Evolutionary conservation across 2,329 filamentous ascomycete species (phyloP), one percentile per base, ranked within the genome.

Genomic region (Fusarium agapanthi): DNA sequence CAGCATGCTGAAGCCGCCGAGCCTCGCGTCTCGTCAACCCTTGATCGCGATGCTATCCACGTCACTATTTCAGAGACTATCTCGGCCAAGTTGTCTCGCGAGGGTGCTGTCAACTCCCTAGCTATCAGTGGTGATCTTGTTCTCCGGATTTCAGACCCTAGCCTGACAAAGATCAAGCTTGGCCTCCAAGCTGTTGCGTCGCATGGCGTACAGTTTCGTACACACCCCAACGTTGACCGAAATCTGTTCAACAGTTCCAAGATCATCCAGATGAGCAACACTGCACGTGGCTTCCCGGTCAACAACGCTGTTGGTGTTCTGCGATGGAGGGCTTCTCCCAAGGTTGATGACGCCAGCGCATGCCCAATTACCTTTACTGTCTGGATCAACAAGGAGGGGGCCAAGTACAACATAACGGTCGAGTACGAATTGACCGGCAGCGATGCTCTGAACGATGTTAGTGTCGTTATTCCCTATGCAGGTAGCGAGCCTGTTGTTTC

Each of bases 361-460:
- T 91, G 97, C 41, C 96, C 96, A 13, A 96, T 99, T 78, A 96
- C 93, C 41, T 98, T 99, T 82, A 98, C 95, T 5, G 95, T 98
- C 41, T 99, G 96, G 96, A 94, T 97, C 68, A 98, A 97, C 83
- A 95, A 95, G 82, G 92, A 93, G 53, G 90, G 92, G 51, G 90
- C 91, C 80, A 95, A 92, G 78, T 97, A 92, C 82, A 97, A 93
- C 73, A 90, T 99, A 79, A 99, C 95, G 4, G 90, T 98, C 38
- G 96, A 98, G 83, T 99, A 98, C 81, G 96, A 99, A 82, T 89
- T 97, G 67, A 95, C 93, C 2, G 93, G 95, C 57, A 88, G 90
- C 5, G 93, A 95, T 74, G 83, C 89, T 18, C 86, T 99, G 66
- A 92, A 91, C 72, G 95, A 98, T 79, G 95, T 98, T 51, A 89